Evolutionary conservation across 805 yeast species (phyloP), one percentile per base, ranked within the genome.

Genomic region (Kluyveromyces nonfermentans): DNA sequence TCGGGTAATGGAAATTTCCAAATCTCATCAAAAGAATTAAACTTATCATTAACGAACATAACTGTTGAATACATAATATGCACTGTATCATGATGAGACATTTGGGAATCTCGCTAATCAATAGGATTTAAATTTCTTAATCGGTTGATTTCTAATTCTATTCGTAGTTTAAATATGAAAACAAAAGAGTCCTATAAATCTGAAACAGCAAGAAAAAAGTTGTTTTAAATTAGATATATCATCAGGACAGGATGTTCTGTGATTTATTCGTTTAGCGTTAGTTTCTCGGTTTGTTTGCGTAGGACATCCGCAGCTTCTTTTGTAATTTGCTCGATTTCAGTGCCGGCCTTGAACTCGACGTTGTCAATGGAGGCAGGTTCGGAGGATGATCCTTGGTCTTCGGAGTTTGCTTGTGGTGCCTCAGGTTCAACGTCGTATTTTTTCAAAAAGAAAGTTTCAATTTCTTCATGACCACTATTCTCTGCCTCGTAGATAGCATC

Each of bases 401-500:
- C 78, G 9, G 62, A 71, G 35, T 74, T 76, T 16, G 71, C 72
- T 39, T 67, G 75, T n/a, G 64, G 70, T 30, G 33, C 7, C 46
- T 76, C 82, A 14, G 77, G 80, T 43, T 77, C 82, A 37, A 84
- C 77, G 37, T 85, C 82, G 54, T 72, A 90, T 54, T 80, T 79
- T 60, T 77, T 74, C 57, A 89, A 69, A 57, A 86, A 75, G 68
- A 79, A 89, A 34, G 77, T 80, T 51, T 86, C 95, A 15, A 88
- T 82, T 22, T 81, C 87, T 46, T 77, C 82, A 55, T 82, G 76
- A 40, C 77, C 79, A 53, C 79, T 83, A 51, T 74, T 77, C 58
- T 89, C 96, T 7, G 97, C 96, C 62, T 89, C 97, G 59, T 69
- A 89, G 46, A 90, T 80, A 1, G 85, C 74, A 60, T 93, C 97